Conservation (phyloP, 2,329 filamentous ascomycete species). For the Penicillium griseofulvum region DNA sequence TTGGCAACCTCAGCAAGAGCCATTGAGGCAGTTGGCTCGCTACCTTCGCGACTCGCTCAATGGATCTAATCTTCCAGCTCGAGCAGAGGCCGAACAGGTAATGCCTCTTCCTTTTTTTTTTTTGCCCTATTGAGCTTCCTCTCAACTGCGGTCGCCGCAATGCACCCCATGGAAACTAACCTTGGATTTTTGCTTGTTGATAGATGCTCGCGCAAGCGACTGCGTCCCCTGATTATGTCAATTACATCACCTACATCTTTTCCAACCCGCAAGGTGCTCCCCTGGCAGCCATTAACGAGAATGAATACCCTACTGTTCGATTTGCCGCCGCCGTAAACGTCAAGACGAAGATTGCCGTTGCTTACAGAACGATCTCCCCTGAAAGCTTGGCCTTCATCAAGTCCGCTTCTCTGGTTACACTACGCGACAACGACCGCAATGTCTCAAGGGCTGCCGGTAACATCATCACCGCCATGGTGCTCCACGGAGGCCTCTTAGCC, state of each 20-base stretch:
- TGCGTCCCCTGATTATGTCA: constrained; percentile 87
- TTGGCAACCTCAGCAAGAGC: constrained; percentile 89
- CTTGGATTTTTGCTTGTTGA: background rate
- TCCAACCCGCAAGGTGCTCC: constrained; percentile 64
- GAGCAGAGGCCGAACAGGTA: constrained; percentile 87
- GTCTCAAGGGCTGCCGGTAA: constrained; percentile 88
- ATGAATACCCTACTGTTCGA: constrained; percentile 71
- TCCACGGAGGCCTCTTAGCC: constrained; percentile 76
- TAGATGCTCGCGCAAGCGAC: constrained; percentile 94
- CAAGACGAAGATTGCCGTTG: constrained; percentile 82
- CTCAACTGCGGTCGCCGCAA: constrained; percentile 1
- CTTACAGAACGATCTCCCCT: constrained; percentile 73
- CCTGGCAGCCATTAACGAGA: constrained; percentile 54
- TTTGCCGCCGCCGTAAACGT: constrained; percentile 89
- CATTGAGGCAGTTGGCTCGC: constrained; percentile 80
- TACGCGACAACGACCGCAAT: constrained; percentile 77
- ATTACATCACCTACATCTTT: constrained; percentile 91
- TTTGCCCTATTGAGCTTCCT: constrained; percentile 11
- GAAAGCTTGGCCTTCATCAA: constrained; percentile 73
- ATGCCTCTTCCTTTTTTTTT: constrained; percentile 6
- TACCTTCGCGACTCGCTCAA: constrained; percentile 91
- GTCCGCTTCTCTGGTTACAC: constrained; percentile 70
- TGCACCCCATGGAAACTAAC: constrained; percentile 16
- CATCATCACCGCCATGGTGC: constrained; percentile 89
- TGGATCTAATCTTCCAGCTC: constrained; percentile 69